Conservation (phyloP, 306 rosid genomes). For the Sphenostylis stenocarpa region DNA sequence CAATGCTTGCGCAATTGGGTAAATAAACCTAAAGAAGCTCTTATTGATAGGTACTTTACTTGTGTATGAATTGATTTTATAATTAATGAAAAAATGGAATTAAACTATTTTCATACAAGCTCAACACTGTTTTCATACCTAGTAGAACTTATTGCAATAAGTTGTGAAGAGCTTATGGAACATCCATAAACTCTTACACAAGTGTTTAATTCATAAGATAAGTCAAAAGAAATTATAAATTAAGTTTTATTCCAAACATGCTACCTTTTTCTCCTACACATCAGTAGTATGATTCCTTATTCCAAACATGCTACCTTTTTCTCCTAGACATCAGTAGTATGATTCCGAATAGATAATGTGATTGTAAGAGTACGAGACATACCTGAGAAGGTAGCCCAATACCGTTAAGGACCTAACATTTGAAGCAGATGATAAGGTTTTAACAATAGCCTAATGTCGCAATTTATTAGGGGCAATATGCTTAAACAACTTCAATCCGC, state of each 20-base stretch:
- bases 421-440: neutral
- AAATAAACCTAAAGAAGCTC: neutral
- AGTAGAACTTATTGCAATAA: neutral
- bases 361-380: neutral
- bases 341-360: neutral
- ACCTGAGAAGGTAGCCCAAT: neutral
- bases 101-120: neutral
- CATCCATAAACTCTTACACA: neutral
- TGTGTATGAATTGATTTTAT: neutral
- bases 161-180: neutral
- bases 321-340: neutral
- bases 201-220: neutral
- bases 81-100: neutral
- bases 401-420: neutral
- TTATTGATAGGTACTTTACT: neutral
- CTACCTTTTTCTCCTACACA: neutral
- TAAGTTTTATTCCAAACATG: neutral
- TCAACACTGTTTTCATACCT: neutral
- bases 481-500: constrained; percentile 1
- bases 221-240: neutral
- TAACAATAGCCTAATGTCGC: neutral
- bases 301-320: neutral
- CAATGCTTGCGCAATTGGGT: neutral
- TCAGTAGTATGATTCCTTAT: no score
- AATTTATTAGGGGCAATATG: neutral